Percentiles rank a stretch among this genome's conserved stretches.
Conservation (phyloP, 2,329 filamentous ascomycete genomes). For the Purpureocillium lavendulum region DNA sequence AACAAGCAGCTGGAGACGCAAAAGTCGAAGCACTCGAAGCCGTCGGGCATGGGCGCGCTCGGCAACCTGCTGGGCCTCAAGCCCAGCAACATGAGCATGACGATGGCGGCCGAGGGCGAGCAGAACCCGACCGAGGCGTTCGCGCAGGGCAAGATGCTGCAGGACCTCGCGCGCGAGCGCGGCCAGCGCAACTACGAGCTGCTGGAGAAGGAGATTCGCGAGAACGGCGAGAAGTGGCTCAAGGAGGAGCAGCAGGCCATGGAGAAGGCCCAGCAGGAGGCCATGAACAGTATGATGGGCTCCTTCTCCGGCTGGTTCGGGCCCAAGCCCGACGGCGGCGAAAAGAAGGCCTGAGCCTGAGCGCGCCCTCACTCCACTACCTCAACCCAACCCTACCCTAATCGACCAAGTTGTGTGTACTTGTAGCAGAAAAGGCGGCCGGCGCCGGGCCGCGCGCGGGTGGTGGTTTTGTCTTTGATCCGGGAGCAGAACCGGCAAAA, state of each 20-base stretch:
- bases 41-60: constrained; percentile 59
- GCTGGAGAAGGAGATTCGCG: constrained; percentile 82
- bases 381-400: no score
- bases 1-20: constrained; percentile 67
- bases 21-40: constrained; percentile 45
- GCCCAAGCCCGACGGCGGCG: constrained; percentile 7
- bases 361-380: neutral
- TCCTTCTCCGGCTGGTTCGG: constrained; percentile 42
- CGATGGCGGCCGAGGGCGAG: constrained; percentile 56
- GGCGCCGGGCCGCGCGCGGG: no score
- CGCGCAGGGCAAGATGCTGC: constrained; percentile 91
- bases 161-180: constrained; percentile 86
- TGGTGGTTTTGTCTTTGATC: neutral
- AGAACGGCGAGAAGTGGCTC: constrained; percentile 92
- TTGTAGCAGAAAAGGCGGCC: neutral
- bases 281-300: constrained; percentile 85
- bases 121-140: constrained; percentile 66
- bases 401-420: neutral
- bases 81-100: constrained; percentile 53
- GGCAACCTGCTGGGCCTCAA: constrained; percentile 72
- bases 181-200: constrained; percentile 85
- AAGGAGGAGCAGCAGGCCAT: constrained; percentile 85
- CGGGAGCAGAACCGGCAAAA: neutral
- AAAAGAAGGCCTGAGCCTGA: constrained; percentile 9
- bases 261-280: constrained; percentile 84